A percentile compares a stretch with the other conserved stretches of the same genome.
phyloP scores from a whole-genome alignment of 2,329 filamentous ascomycete genomes.

The Penicillium brevicompactum region DNA sequence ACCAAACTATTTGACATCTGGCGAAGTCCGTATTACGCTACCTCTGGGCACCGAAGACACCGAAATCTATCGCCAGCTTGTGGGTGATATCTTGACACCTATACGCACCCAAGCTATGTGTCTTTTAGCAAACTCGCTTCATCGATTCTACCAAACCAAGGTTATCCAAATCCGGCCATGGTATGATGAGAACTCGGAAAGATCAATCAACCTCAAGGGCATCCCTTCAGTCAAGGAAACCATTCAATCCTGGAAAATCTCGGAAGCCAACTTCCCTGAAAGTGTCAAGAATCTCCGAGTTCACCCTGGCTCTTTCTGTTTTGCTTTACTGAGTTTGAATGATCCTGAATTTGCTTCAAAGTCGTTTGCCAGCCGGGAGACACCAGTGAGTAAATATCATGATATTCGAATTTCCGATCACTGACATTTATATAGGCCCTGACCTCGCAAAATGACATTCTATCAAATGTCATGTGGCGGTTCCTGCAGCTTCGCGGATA shows the following conservation, averaged over 20 bases:
- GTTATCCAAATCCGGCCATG: constrained; percentile 77
- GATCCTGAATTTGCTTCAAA: constrained; percentile 70
- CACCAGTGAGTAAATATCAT: constrained; percentile 33
- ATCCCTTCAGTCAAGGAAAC: constrained; percentile 56
- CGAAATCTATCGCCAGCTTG: constrained; percentile 76
- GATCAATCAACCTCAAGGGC: constrained; percentile 65
- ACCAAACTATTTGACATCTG: constrained; percentile 78
- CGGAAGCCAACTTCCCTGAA: constrained; percentile 55
- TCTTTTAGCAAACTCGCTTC: constrained; percentile 75
- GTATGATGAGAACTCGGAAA: constrained; percentile 72
- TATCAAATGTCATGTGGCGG: constrained; percentile 78
- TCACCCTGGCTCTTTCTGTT: constrained; percentile 36
- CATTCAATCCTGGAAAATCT: constrained; percentile 72
- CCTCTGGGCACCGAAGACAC: constrained; percentile 82
- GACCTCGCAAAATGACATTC: constrained; percentile 70
- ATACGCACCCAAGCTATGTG: constrained; percentile 76
- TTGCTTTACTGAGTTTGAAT: constrained; percentile 64
- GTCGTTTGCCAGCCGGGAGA: constrained; percentile 63
- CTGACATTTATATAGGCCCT: constrained; percentile 39
- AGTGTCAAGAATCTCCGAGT: constrained; percentile 35
- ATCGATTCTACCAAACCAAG: constrained; percentile 81
- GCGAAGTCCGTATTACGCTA: constrained; percentile 76
- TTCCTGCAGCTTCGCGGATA: constrained; percentile 90
- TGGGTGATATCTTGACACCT: constrained; percentile 72
- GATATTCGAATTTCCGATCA: constrained; percentile 1